phyloP scores from a whole-genome alignment of 768 basidiomycete species.

The Boletus pseudopeckii region DNA sequence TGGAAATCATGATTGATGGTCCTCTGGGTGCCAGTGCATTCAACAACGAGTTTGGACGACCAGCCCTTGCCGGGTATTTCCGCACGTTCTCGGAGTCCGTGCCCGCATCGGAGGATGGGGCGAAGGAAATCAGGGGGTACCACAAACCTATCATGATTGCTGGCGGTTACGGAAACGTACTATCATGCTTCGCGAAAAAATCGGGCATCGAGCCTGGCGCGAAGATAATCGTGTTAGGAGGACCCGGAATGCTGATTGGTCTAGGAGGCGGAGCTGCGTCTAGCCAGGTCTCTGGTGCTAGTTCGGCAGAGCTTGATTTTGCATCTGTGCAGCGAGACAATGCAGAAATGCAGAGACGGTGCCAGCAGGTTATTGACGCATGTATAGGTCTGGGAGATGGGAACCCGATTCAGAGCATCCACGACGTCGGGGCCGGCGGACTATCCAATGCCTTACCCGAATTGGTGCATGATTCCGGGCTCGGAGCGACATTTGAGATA shows the following conservation, averaged over 20 bases:
- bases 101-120: constrained; percentile 46
- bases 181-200: constrained; percentile 80
- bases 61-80: constrained; percentile 90
- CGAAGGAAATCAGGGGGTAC: constrained; percentile 80
- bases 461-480: constrained; percentile 90
- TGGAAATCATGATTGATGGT: constrained; percentile 97
- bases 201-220: constrained; percentile 72
- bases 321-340: constrained; percentile 98
- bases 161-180: constrained; percentile 93
- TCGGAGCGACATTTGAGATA: constrained; percentile 92
- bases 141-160: constrained; percentile 99
- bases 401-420: constrained; percentile 92
- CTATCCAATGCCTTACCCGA: constrained; percentile 96
- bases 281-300: constrained; percentile 86
- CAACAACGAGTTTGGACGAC: constrained; percentile 98
- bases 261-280: constrained; percentile 96
- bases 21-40: constrained; percentile 94
- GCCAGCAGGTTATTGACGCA: constrained; percentile 95
- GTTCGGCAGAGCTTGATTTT: constrained; percentile 92
- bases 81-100: constrained; percentile 87
- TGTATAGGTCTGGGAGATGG: constrained; percentile 59
- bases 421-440: constrained; percentile 98
- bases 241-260: constrained; percentile 94
- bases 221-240: constrained; percentile 89
- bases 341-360: constrained; percentile 95